These are phyloP conservation scores for Cryphonectria carpinicola DNA, from an alignment of 2,329 filamentous ascomycete genomes.

Conservation along the genomic window DNA sequence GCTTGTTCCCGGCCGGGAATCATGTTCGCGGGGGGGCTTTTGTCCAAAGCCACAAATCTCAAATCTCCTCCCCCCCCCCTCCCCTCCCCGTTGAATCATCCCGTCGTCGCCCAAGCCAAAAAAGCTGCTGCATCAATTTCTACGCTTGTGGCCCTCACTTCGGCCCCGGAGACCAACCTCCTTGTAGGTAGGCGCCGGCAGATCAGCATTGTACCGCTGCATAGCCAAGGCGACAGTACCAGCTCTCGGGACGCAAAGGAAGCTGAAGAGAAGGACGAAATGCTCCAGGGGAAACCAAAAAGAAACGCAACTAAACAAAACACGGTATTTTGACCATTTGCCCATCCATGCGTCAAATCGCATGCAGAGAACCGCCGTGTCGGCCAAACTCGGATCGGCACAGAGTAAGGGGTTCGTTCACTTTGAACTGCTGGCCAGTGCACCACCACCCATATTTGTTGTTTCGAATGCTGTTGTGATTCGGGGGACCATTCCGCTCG, in stretches of 20 bases:
- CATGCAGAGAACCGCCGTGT: neutral
- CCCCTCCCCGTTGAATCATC: neutral
- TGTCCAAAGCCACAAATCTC: neutral
- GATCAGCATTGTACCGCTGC: neutral
- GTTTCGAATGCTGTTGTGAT: neutral
- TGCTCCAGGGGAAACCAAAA: neutral
- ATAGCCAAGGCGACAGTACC: neutral
- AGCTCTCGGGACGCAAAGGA: neutral
- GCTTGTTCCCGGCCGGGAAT: slow-evolving; percentile 6
- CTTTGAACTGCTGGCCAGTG: slow-evolving; percentile 4
- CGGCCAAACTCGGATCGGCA: neutral
- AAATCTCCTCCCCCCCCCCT: neutral
- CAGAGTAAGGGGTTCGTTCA: neutral
- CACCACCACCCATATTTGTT: neutral
- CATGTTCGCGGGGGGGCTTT: neutral
- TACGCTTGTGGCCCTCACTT: neutral
- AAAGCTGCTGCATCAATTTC: neutral
- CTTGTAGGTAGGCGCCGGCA: slow-evolving; percentile 2
- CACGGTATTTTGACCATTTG: neutral
- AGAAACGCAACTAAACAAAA: neutral
- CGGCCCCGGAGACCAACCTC: neutral
- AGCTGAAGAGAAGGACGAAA: neutral
- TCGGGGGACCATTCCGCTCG: neutral
- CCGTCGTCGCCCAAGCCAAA: neutral
- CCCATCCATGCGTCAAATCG: neutral